Conservation (phyloP, 1,284 basidiomycete species). For the Ustilago vetiveriae region DNA sequence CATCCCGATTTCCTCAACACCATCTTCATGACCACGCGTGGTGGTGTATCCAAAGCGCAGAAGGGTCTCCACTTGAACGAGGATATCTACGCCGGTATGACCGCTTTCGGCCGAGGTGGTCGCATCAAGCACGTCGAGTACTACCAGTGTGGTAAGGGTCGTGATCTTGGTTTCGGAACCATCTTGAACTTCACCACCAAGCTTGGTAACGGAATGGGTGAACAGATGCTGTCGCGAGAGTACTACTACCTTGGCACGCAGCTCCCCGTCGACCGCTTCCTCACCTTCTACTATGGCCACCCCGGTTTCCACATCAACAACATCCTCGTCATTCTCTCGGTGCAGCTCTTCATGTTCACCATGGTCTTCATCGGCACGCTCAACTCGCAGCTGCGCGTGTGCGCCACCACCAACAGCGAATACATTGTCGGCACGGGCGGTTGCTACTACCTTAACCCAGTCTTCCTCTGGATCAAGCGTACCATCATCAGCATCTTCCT, state of each 20-base stretch:
- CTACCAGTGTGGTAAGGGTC: constrained; percentile 95
- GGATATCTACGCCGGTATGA: constrained; percentile 99
- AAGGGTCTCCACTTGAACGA: constrained; percentile 98
- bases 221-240: constrained; percentile 98
- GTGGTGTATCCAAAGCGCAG: constrained; percentile 98
- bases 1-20: constrained; percentile 99
- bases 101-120: constrained; percentile 93
- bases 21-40: constrained; percentile 96
- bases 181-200: constrained; percentile 99
- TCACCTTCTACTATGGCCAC: constrained; percentile 99
- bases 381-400: constrained; percentile 63
- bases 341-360: constrained; percentile 67
- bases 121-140: constrained; percentile 99
- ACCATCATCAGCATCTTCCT: constrained; percentile 67
- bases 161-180: constrained; percentile 98
- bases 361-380: constrained; percentile 66
- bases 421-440: constrained; percentile 64
- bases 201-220: constrained; percentile 99
- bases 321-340: constrained; percentile 75
- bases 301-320: constrained; percentile 99
- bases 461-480: constrained; percentile 67
- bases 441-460: constrained; percentile 67
- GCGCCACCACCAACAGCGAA: constrained; percentile 62
- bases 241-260: constrained; percentile 99
- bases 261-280: constrained; percentile 94